Evolutionary conservation across 441 rosid species (phyloP), one percentile per base, ranked within the genome.

Genomic region (Adansonia gregorii): DNA sequence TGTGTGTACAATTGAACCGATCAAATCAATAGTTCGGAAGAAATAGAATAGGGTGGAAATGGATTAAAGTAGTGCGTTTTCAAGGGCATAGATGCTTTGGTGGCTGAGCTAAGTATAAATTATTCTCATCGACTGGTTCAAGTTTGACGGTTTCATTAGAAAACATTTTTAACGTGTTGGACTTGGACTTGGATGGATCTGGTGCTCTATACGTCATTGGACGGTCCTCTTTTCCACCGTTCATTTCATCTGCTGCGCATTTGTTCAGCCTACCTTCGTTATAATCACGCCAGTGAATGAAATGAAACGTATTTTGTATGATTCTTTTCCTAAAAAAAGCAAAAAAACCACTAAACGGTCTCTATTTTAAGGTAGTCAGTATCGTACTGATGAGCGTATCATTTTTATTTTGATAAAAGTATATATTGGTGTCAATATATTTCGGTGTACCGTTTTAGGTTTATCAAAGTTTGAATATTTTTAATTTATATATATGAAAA

Each of bases 181-280:
- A 31, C 74, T 52, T 52, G 19, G 56, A 43, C 35, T 1, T 51
- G 72, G 72, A 70, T 63, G 65, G 39, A 22, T 24, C 45, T 69
- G 24, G 59, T 75, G 76, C 72, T 51, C 43, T 49, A 75, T 75
- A 65, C 81, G 67, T 56, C 67, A 72, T 22, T 31, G 4, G 35
- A 31, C 35, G 35, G 14, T 24, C 14, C 6, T 45, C 22, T 54
- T 54, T 31, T 67, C 74, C 15, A 54, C 67, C 56, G 10, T 74
- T 49, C 67, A 52, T 15, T 2, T 72, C 15, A 10, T 39, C 49
- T 65, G 68, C 17, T 27, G 43, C 4, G 3, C 17, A 9, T 31
- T 31, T 8, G 0, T 22, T 63, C 66, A 11, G 6, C 20, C 35
- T 1, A 9, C 31, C 9, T 59, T 22, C 35, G 8, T 15, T 1